Conservation (phyloP, 2,329 filamentous ascomycete species). For the Escovopsis sp. region DNA sequence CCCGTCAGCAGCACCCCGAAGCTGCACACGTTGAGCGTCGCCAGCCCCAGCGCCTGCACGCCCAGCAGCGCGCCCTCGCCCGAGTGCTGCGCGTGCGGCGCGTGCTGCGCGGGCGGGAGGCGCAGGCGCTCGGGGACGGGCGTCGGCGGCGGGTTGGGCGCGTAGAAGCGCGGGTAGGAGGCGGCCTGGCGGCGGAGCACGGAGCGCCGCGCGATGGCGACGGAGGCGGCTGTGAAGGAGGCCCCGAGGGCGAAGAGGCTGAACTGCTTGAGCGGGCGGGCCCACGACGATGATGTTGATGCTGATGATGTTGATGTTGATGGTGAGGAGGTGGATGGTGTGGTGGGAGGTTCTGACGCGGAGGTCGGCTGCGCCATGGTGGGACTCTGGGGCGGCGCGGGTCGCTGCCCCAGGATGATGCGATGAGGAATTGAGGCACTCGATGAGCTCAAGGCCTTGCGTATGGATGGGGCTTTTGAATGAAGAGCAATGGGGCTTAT, state of each 20-base stretch:
- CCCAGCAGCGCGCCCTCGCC: constrained; percentile 45
- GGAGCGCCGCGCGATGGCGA: constrained; percentile 56
- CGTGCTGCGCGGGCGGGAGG: too few relatives aligned
- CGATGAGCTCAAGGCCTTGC: too few relatives aligned
- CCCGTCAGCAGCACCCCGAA: constrained; percentile 63
- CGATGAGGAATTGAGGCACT: too few relatives aligned
- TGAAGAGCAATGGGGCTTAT: too few relatives aligned
- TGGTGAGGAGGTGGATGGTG: neutral
- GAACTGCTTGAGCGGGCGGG: constrained; percentile 31
- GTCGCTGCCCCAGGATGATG: too few relatives aligned
- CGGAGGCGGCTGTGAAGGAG: constrained; percentile 58
- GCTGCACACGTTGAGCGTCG: constrained; percentile 71
- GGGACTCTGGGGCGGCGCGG: too few relatives aligned
- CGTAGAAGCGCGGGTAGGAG: constrained; percentile 57
- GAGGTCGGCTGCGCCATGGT: neutral
- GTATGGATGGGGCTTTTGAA: too few relatives aligned
- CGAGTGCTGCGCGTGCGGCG: constrained; percentile 1
- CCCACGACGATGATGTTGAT: constrained; percentile 6
- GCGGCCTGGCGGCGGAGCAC: constrained; percentile 47
- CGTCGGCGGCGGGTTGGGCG: constrained; percentile 31
- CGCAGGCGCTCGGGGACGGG: neutral
- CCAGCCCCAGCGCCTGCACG: constrained; percentile 67
- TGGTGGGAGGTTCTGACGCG: neutral
- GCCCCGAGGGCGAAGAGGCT: constrained; percentile 61
- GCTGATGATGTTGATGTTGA: neutral